phyloP scores from a whole-genome alignment of 257 asterid species.

The Solanum piurae region DNA sequence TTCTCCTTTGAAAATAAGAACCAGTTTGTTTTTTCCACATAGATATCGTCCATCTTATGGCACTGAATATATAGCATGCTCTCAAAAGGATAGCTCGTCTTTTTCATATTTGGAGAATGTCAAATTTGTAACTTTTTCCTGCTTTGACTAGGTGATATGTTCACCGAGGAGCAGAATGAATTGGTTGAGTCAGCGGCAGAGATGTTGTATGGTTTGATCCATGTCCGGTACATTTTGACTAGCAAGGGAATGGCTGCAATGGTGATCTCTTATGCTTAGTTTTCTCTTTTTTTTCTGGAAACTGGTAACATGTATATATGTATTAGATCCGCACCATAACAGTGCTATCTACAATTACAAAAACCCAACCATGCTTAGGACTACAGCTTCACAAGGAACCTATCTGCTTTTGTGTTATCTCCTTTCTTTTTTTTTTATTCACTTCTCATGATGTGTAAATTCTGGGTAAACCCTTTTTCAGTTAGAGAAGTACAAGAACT shows the following conservation, averaged over 20 bases:
- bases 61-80: neutral
- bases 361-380: neutral
- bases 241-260: slow-evolving; percentile 97
- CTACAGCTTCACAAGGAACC: neutral
- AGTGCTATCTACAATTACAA: neutral
- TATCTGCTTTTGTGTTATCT: neutral
- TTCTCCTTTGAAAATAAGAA: neutral
- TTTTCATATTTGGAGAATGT: neutral
- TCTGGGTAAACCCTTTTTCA: slow-evolving; percentile 13
- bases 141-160: slow-evolving; percentile 60
- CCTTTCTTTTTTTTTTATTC: neutral
- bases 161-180: slow-evolving; percentile 93
- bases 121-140: slow-evolving; percentile 7
- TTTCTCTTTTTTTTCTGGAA: neutral
- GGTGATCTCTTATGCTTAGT: slow-evolving; percentile 37
- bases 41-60: neutral
- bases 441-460: neutral
- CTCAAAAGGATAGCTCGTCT: neutral
- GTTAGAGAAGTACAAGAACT: slow-evolving; percentile 93
- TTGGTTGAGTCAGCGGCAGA: slow-evolving; percentile 96
- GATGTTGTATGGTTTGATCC: slow-evolving; percentile 94
- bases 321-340: neutral
- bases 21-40: neutral
- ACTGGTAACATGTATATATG: neutral
- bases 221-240: slow-evolving; percentile 81